Evolutionary conservation across 2,329 filamentous ascomycete genomes (phyloP).

Genomic region (Hymenoscyphus occultus): DNA sequence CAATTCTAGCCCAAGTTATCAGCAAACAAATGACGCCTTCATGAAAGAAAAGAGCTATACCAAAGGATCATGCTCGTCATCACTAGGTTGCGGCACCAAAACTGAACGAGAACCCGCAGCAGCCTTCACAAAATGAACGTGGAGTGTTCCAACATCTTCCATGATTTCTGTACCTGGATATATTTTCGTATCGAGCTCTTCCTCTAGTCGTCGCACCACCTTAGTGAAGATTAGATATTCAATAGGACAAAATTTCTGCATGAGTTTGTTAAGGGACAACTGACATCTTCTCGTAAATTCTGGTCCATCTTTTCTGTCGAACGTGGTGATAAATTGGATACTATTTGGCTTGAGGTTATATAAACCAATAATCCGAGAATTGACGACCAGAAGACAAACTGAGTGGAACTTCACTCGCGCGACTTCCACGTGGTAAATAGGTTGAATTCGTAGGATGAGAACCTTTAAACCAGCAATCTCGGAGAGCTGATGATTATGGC

Average conservation of each 20-base stretch:
- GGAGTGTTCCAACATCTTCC: slow-evolving; percentile 55
- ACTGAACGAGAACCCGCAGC: slow-evolving; percentile 42
- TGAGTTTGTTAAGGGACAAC: neutral
- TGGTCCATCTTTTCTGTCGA: slow-evolving; percentile 24
- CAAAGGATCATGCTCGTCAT: slow-evolving; percentile 48
- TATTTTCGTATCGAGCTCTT: slow-evolving; percentile 34
- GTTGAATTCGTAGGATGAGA: too few relatives aligned
- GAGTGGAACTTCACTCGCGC: too few relatives aligned
- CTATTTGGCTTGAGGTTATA: too few relatives aligned
- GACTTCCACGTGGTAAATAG: too few relatives aligned
- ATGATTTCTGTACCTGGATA: slow-evolving; percentile 40
- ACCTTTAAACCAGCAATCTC: too few relatives aligned
- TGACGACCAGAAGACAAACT: too few relatives aligned
- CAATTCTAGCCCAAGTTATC: slow-evolving; percentile 37
- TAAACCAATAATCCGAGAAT: too few relatives aligned
- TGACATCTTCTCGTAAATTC: slow-evolving; percentile 27
- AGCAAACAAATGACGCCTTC: slow-evolving; percentile 43
- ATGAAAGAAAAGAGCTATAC: slow-evolving; percentile 15
- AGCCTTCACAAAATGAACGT: slow-evolving; percentile 64
- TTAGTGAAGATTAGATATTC: slow-evolving; percentile 8
- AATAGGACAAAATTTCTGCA: neutral
- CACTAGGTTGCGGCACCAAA: slow-evolving; percentile 47
- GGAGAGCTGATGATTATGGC: too few relatives aligned
- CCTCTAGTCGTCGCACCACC: slow-evolving; percentile 31
- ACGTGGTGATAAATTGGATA: too few relatives aligned